Evolutionary conservation across 83 land plant species (phyloP), one percentile per base, ranked within the genome.

Genomic region (Picea abies): DNA sequence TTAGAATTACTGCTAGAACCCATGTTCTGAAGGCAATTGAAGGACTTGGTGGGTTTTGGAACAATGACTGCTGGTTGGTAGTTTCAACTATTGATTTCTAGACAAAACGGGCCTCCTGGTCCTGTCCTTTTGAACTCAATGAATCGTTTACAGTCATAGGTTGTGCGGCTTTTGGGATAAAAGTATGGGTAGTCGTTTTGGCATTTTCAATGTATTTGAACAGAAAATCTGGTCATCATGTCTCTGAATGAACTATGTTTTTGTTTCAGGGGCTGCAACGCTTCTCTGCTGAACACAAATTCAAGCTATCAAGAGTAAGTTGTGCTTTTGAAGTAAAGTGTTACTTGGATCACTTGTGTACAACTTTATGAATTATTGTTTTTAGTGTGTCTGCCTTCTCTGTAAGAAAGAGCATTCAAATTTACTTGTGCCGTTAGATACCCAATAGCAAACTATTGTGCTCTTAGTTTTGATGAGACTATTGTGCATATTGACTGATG

Each of bases 231-330:
- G 58, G 61, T 56, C 20, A 76, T 23, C 29, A 76, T 5, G 26
- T 58, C 35, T 56, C 37, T 76, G 61, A 76, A 23, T 56, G 58
- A 14, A 15, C 79, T 76, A 7, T 76, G 15, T 52, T 80, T 68
- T 67, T 78, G 44, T 85, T 64, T 47, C 90, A 97, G 99, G 99
- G 99, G 23, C 83, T 97, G 82, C 99, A 97, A 67, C 93, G 98
- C 19, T 97, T 95, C 85, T 97, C 93, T 84, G 89, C 90, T 2
- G 99, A 97, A 88, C 98, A 97, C 87, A 95, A 92, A 86, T 89
- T 97, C 83, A 97, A 95, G 89, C 81, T 95, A 85, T 95, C 99
- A 60, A 97, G 95, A 98, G 99, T 92, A 91, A 73, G 82, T 64
- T 56, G 62, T 49, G 26, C 26, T 63, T 79, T 26, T 80, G 56